These are phyloP conservation scores for Priceomyces medius DNA, from an alignment of 805 yeast genomes.

Conservation along the genomic window DNA sequence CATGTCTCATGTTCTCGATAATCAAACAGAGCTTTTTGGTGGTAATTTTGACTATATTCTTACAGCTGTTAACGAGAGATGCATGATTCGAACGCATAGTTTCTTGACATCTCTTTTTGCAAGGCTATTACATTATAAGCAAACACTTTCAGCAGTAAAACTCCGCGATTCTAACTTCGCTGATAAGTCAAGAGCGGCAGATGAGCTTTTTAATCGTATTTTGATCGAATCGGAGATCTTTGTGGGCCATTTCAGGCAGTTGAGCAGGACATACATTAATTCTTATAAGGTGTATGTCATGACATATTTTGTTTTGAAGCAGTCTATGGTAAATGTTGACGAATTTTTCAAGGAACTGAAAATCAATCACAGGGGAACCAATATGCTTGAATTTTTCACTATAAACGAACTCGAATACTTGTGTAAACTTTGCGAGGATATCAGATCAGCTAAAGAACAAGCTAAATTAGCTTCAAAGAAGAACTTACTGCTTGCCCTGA, in stretches of 20 bases:
- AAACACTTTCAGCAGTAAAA: slow-evolving; percentile 24
- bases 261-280: slow-evolving; percentile 38
- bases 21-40: slow-evolving; percentile 42
- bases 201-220: slow-evolving; percentile 29
- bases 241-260: slow-evolving; percentile 40
- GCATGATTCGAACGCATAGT: slow-evolving; percentile 41
- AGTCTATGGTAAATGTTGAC: slow-evolving; percentile 41
- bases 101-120: slow-evolving; percentile 40
- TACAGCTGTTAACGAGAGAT: slow-evolving; percentile 37
- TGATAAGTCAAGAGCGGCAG: slow-evolving; percentile 30
- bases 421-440: slow-evolving; percentile 38
- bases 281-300: slow-evolving; percentile 42
- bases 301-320: slow-evolving; percentile 39
- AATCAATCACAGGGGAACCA: slow-evolving; percentile 35
- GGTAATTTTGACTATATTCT: slow-evolving; percentile 36
- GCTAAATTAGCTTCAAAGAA: slow-evolving; percentile 10
- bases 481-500: background rate
- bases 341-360: slow-evolving; percentile 25
- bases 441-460: slow-evolving; percentile 34
- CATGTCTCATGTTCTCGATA: slow-evolving; percentile 43
- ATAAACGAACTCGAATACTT: slow-evolving; percentile 35
- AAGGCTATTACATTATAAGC: slow-evolving; percentile 38
- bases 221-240: slow-evolving; percentile 41
- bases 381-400: slow-evolving; percentile 37
- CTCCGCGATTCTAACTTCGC: slow-evolving; percentile 13